Evolutionary conservation across 2,329 filamentous ascomycete species (phyloP), one percentile per base, ranked within the genome.

Genomic region (Leptographium galeiforme): DNA sequence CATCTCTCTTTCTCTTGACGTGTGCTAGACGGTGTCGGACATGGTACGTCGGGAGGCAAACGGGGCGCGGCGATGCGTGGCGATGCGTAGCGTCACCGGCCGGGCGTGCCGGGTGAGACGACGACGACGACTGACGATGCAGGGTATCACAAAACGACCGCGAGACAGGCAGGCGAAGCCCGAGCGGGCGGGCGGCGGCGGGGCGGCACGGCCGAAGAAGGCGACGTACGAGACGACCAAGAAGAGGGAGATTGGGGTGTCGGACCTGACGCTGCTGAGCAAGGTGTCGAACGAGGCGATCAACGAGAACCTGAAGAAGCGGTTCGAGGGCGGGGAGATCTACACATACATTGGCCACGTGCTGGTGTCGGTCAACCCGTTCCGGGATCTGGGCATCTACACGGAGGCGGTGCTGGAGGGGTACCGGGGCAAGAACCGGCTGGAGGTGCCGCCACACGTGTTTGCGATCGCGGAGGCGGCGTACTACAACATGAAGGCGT

Each of bases 331-430:
- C 76, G 85, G 79, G 68, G 91, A 98, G 72, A 98, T 98, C 68
- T 98, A 98, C 74, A 98, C 93, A 65, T 98, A 98, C 70, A 98
- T 98, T 68, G 93, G 93, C 73, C 91, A 97, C 85, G 93, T 98
- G 70, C 71, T 98, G 78, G 93, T 98, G 62, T 97, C 93, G 41
- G 93, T 98, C 68, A 98, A 98, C 70, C 93, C 93, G 39, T 98
- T 98, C 70, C 84, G 89, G 66, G 93, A 98, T 66, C 77, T 95
- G 73, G 93, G 93, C 54, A 97, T 98, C 72, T 98, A 98, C 72
- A 97, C 91, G 68, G 91, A 97, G 61, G 74, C 85, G 64, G 89
- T 97, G 55, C 81, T 98, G 64, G 84, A 95, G 49, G 91, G 87
- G 64, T 98, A 98, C 75, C 85, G 84, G 71, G 91, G 91, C 61